A percentile compares a stretch with the other conserved stretches of the same genome.
phyloP scores from a whole-genome alignment of 768 basidiomycete species.

The Pleurotus eryngii region DNA sequence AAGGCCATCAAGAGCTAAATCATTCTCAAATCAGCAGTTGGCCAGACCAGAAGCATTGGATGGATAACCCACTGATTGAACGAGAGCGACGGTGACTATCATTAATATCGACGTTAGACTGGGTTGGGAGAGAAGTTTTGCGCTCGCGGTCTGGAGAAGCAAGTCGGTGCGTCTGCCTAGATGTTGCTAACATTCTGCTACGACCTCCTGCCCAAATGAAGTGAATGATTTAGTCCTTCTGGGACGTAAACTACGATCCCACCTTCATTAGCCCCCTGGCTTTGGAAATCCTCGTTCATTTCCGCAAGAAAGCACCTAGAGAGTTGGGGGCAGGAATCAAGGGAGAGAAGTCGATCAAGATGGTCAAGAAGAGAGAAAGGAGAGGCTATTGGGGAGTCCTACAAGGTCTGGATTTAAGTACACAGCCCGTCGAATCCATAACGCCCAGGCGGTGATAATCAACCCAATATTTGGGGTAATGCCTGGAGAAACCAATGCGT shows the following conservation, averaged over 20 bases:
- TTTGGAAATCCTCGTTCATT: not conserved
- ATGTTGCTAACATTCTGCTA: not conserved
- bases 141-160: not conserved
- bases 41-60: not conserved
- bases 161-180: not conserved
- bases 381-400: not conserved
- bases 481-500: not conserved
- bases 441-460: not conserved
- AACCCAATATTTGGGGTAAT: not conserved
- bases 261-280: not conserved
- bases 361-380: not conserved
- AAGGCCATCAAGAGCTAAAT: too few relatives aligned
- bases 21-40: too few relatives aligned
- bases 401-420: not conserved
- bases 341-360: not conserved
- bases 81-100: not conserved
- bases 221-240: not conserved
- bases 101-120: not conserved
- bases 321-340: not conserved
- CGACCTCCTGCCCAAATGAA: not conserved
- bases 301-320: not conserved
- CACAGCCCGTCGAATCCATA: not conserved
- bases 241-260: constrained; percentile 1
- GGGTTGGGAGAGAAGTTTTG: not conserved
- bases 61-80: not conserved